A percentile compares a stretch with the other conserved stretches of the same genome.
phyloP scores from a whole-genome alignment of 192 early-diverging fungal species.

The Phlyctochytrium arcticum region DNA sequence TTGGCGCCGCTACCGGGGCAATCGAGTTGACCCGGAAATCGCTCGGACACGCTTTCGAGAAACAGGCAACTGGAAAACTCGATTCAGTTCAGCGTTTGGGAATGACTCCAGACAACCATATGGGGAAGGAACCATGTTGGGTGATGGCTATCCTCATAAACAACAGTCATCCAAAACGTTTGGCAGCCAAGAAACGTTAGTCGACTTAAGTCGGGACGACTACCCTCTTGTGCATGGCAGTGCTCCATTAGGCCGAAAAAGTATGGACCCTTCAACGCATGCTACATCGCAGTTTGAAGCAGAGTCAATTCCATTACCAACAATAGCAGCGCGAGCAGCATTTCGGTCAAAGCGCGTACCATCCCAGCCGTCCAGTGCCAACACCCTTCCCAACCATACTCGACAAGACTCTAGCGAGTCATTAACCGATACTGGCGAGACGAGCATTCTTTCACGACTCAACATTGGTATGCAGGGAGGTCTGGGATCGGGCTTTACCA shows the following conservation, averaged over 20 bases:
- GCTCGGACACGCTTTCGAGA: conserved; percentile 8
- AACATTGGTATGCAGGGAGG: conserved; percentile 1
- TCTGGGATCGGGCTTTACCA: conserved; percentile 9
- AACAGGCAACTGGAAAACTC: conserved; percentile 24
- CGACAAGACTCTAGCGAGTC: conserved; percentile 3
- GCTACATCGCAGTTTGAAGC: too few relatives aligned
- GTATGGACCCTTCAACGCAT: too few relatives aligned
- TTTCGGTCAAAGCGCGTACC: not conserved
- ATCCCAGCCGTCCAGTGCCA: not conserved
- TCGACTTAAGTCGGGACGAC: conserved; percentile 1
- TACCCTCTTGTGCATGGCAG: not conserved
- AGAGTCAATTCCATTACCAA: too few relatives aligned
- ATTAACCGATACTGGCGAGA: not conserved
- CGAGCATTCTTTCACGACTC: not conserved
- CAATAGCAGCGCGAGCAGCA: not conserved
- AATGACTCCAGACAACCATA: not conserved
- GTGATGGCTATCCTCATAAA: not conserved
- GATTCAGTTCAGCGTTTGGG: conserved; percentile 10
- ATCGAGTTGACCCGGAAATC: not conserved
- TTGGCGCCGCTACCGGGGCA: conserved; percentile 15
- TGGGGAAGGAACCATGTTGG: conserved; percentile 16
- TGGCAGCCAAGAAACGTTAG: not conserved
- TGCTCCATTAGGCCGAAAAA: not conserved
- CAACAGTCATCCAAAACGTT: not conserved
- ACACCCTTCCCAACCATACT: not conserved